These are phyloP conservation scores for Citrus medica DNA, from an alignment of 345 rosid genomes.

Conservation along the genomic window DNA sequence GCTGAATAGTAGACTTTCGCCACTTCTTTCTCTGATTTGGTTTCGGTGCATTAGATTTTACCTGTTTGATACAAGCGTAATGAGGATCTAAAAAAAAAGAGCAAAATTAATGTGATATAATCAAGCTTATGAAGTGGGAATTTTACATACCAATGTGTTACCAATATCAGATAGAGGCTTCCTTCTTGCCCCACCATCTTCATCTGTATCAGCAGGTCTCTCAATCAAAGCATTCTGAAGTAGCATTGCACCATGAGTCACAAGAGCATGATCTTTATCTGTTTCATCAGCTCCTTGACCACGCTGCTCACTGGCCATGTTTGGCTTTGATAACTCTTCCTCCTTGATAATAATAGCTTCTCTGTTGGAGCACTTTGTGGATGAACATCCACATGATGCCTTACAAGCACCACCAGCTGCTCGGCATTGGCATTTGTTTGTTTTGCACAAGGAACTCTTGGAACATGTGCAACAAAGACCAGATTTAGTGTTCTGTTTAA, in stretches of 20 bases:
- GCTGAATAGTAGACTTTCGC: conserved; percentile 65
- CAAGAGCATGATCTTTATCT: conserved; percentile 41
- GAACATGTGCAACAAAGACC: conserved; percentile 67
- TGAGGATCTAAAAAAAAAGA: background rate
- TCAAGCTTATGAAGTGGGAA: background rate
- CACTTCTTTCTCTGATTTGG: conserved; percentile 78
- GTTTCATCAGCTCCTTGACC: conserved; percentile 36
- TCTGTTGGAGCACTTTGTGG: conserved; percentile 66
- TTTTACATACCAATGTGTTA: conserved; percentile 51
- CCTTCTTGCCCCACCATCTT: conserved; percentile 45
- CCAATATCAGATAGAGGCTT: conserved; percentile 87
- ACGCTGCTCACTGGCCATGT: conserved; percentile 10
- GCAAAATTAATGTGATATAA: background rate
- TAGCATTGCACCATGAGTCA: conserved; percentile 73
- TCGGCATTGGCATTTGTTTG: conserved; percentile 76
- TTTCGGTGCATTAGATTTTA: conserved; percentile 59
- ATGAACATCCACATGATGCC: conserved; percentile 60
- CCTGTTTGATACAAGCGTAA: conserved; percentile 36
- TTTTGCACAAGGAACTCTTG: conserved; percentile 65
- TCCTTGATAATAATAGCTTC: conserved; percentile 9
- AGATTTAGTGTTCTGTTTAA: conserved; percentile 16
- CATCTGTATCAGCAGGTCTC: conserved; percentile 37
- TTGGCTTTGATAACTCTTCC: conserved; percentile 24
- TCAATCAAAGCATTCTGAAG: conserved; percentile 70
- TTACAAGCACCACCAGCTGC: conserved; percentile 63